phyloP scores from a whole-genome alignment of 768 basidiomycete species.

The Auricularia auricula-judae region DNA sequence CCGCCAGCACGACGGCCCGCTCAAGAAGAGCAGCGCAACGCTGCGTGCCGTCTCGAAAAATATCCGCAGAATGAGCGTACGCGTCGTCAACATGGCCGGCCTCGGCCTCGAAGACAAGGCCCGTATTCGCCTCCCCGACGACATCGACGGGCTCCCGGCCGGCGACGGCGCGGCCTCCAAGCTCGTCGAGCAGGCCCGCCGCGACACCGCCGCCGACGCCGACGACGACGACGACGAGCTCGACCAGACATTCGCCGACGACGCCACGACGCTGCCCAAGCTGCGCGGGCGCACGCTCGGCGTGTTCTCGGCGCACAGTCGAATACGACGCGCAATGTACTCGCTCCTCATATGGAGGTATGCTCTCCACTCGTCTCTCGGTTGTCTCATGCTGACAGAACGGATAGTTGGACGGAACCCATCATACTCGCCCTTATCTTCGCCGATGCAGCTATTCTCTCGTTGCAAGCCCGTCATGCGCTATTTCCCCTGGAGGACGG shows the following conservation, averaged over 20 bases:
- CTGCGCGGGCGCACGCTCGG: conserved; percentile 75
- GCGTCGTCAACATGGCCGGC: conserved; percentile 73
- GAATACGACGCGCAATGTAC: conserved; percentile 51
- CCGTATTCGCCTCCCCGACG: conserved; percentile 45
- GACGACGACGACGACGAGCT: conserved; percentile 17
- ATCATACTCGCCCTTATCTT: conserved; percentile 74
- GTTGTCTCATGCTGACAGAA: conserved; percentile 1
- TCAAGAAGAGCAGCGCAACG: conserved; percentile 18
- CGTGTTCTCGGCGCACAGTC: conserved; percentile 58
- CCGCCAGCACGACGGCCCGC: not conserved
- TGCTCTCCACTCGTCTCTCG: conserved; percentile 20
- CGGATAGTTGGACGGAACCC: conserved; percentile 76
- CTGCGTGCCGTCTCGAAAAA: conserved; percentile 47
- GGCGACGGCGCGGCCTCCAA: conserved; percentile 3
- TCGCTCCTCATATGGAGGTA: conserved; percentile 62
- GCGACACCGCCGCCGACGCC: conserved; percentile 26
- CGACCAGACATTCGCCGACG: conserved; percentile 23
- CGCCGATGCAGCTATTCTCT: conserved; percentile 68
- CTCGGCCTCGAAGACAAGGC: conserved; percentile 39
- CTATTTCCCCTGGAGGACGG: conserved; percentile 28
- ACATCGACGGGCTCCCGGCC: conserved; percentile 19
- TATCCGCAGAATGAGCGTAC: conserved; percentile 53
- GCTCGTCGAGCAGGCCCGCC: conserved; percentile 16
- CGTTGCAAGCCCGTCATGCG: conserved; percentile 63
- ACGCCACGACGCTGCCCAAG: conserved; percentile 22